phyloP scores from a whole-genome alignment of 1,139 yeast genomes.

The Yamadazyma triangularis region DNA sequence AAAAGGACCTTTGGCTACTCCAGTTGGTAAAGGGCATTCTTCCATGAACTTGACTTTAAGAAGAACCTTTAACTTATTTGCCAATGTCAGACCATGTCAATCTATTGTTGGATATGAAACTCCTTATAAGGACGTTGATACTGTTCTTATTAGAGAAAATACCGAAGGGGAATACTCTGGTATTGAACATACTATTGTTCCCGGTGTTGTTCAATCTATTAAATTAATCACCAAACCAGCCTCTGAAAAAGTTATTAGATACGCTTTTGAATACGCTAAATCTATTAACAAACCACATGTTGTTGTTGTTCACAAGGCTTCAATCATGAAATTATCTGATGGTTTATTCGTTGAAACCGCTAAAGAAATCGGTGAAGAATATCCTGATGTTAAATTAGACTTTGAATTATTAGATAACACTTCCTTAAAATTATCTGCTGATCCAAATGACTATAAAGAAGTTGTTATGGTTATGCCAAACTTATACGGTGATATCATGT shows the following conservation, averaged over 20 bases:
- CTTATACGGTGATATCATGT: slow-evolving; percentile 97
- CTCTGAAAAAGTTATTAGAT: slow-evolving; percentile 92
- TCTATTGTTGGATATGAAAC: slow-evolving; percentile 92
- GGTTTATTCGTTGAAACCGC: slow-evolving; percentile 95
- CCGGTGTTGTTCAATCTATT: slow-evolving; percentile 98
- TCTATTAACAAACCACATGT: slow-evolving; percentile 86
- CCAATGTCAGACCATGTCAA: slow-evolving; percentile 97
- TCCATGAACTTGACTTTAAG: slow-evolving; percentile 95
- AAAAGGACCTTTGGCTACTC: slow-evolving; percentile 97
- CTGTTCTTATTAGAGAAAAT: slow-evolving; percentile 96
- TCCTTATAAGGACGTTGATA: slow-evolving; percentile 90
- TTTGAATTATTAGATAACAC: slow-evolving; percentile 94
- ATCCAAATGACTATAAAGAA: slow-evolving; percentile 73
- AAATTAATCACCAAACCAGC: slow-evolving; percentile 96
- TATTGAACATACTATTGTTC: slow-evolving; percentile 95
- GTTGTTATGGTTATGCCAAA: slow-evolving; percentile 99
- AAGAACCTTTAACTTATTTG: slow-evolving; percentile 93
- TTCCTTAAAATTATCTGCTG: slow-evolving; percentile 82
- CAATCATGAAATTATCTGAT: slow-evolving; percentile 96
- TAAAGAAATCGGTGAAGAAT: slow-evolving; percentile 81
- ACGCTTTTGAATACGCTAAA: slow-evolving; percentile 94
- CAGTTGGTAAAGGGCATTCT: slow-evolving; percentile 97
- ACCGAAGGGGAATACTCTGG: slow-evolving; percentile 99
- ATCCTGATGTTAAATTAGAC: slow-evolving; percentile 81
- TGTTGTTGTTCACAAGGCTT: slow-evolving; percentile 95